phyloP scores from a whole-genome alignment of 139 green algal genomes.

The Coelastrella sp. region DNA sequence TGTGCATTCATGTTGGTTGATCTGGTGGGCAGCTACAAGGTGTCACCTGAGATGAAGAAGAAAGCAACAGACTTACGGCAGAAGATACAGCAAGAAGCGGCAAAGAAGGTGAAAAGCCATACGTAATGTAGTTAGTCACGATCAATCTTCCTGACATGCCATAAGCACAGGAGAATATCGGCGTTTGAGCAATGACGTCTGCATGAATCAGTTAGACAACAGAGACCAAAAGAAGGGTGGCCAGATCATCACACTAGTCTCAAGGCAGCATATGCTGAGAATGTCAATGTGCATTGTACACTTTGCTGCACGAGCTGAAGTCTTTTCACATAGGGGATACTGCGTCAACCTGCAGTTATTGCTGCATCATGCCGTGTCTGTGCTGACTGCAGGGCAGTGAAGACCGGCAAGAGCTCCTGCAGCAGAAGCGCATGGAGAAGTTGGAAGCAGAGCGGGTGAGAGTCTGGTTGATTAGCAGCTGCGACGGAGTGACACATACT shows the following conservation, averaged over 20 bases:
- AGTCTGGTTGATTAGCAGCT: background rate
- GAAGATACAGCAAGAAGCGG: background rate
- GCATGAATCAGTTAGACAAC: no score
- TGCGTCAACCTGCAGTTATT: no score
- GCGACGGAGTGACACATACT: background rate
- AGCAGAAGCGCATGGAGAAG: constrained; percentile 27
- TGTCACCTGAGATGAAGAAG: constrained; percentile 38
- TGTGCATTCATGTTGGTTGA: constrained; percentile 39
- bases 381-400: background rate
- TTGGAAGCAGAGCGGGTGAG: constrained; percentile 46
- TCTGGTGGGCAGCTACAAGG: constrained; percentile 43
- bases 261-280: no score
- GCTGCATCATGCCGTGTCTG: background rate
- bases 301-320: no score
- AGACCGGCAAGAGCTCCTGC: constrained; percentile 10
- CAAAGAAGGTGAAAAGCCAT: constrained; percentile 15
- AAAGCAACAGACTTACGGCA: background rate
- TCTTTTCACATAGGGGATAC: no score
- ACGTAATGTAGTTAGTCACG: background rate
- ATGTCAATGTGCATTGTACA: no score
- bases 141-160: background rate
- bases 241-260: no score
- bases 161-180: no score
- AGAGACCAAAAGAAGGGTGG: no score
- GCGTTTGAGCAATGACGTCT: no score